A percentile compares a stretch with the other conserved stretches of the same genome.
Conservation (phyloP, 1,284 basidiomycete species). For the Laetiporus sulphureus region DNA sequence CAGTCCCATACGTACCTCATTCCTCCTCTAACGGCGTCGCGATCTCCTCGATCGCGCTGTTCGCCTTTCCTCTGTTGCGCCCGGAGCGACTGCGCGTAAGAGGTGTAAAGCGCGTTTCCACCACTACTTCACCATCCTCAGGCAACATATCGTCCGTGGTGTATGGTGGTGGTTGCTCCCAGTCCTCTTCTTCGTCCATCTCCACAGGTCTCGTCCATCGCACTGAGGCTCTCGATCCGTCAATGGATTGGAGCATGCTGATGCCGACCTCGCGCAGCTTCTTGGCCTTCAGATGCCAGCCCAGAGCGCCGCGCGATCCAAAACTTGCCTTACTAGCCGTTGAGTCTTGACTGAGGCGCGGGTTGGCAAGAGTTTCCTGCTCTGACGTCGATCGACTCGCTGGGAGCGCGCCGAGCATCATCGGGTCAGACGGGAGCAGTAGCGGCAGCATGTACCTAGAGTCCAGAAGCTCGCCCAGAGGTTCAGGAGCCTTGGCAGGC, state of each 20-base stretch:
- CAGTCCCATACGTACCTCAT: conserved; percentile 5
- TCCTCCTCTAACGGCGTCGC: conserved; percentile 17
- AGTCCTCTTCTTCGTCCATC: conserved; percentile 31
- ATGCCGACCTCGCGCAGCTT: conserved; percentile 55
- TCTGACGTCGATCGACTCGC: conserved; percentile 34
- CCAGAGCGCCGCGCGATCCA: conserved; percentile 36
- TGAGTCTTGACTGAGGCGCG: conserved; percentile 26
- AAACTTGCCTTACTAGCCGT: conserved; percentile 32
- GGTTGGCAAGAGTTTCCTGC: conserved; percentile 26
- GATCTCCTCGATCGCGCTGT: conserved; percentile 26
- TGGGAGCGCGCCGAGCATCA: conserved; percentile 68
- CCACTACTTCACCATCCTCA: conserved; percentile 9
- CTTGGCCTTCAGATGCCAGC: conserved; percentile 50
- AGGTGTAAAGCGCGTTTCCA: conserved; percentile 42
- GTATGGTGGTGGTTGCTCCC: conserved; percentile 21
- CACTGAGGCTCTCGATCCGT: conserved; percentile 48
- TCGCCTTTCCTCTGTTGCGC: conserved; percentile 48
- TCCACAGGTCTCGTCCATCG: conserved; percentile 32
- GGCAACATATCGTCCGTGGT: conserved; percentile 17
- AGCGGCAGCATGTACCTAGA: conserved; percentile 90
- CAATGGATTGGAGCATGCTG: conserved; percentile 59
- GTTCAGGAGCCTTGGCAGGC: conserved; percentile 70
- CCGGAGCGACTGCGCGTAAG: conserved; percentile 61
- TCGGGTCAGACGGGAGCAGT: conserved; percentile 73
- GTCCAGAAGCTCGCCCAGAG: conserved; percentile 83